Percentiles rank a stretch among this genome's conserved stretches.
Conservation (phyloP, 2,329 filamentous ascomycete species). For the Podosphaera aphanis region DNA sequence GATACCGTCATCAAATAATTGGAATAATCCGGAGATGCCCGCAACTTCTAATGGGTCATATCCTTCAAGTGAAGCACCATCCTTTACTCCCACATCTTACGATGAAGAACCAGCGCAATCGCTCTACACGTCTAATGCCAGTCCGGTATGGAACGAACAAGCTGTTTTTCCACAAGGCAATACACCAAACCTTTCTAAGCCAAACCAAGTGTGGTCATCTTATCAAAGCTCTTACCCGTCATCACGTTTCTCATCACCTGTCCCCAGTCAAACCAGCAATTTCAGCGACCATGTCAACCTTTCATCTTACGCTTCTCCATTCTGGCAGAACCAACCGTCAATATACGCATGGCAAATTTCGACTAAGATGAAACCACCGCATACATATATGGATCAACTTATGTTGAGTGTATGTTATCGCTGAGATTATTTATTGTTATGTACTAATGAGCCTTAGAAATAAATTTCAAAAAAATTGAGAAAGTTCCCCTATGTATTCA, state of each 20-base stretch:
- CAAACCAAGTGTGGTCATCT: constrained; percentile 10
- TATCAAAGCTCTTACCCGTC: constrained; percentile 11
- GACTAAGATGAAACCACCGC: constrained; percentile 13
- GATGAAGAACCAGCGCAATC: constrained; percentile 7
- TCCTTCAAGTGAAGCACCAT: constrained; percentile 3
- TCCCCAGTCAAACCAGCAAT: constrained; percentile 5
- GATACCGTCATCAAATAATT: constrained; percentile 6
- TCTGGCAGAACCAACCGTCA: constrained; percentile 14
- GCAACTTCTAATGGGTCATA: constrained; percentile 3
- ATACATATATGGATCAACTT: constrained; percentile 12
- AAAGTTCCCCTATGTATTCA: too few species aligned
- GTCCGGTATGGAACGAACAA: constrained; percentile 11
- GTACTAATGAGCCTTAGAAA: neutral
- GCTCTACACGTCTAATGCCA: constrained; percentile 8
- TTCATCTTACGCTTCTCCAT: constrained; percentile 2
- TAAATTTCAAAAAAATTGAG: neutral
- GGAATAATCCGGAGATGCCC: constrained; percentile 2
- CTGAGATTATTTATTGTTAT: neutral
- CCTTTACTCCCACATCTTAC: constrained; percentile 5
- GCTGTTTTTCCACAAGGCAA: constrained; percentile 6
- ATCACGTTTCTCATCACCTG: constrained; percentile 9
- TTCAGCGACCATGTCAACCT: constrained; percentile 10
- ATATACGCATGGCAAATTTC: constrained; percentile 14
- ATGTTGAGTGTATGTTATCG: constrained; percentile 8
- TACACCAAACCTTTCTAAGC: constrained; percentile 6